Evolutionary conservation across 2,329 filamentous ascomycete species (phyloP).

Genomic region (Diplodia seriata): DNA sequence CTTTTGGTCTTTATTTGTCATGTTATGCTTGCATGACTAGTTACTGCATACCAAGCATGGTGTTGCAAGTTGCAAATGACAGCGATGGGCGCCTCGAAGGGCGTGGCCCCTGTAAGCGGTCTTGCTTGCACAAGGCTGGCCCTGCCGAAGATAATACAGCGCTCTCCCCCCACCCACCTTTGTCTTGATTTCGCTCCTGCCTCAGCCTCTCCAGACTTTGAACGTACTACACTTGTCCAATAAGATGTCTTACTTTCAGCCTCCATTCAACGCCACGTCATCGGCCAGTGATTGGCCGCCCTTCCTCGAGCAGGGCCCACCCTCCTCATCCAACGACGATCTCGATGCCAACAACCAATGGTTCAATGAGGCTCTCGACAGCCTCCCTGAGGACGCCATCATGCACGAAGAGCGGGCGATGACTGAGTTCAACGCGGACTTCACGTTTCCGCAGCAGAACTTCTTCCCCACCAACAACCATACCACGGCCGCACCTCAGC

Average conservation of each 20-base stretch:
- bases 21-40: neutral
- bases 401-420: no score
- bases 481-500: neutral
- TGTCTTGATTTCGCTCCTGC: neutral
- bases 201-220: no score
- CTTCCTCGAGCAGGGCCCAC: neutral
- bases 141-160: neutral
- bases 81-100: neutral
- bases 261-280: neutral
- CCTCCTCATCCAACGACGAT: neutral
- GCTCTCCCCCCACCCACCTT: neutral
- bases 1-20: neutral
- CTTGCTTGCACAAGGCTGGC: neutral
- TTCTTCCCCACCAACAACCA: neutral
- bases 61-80: neutral
- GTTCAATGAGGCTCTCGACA: neutral
- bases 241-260: neutral
- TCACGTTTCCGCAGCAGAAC: neutral
- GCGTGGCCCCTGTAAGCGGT: neutral
- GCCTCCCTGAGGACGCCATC: neutral
- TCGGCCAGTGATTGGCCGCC: neutral
- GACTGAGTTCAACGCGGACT: no score
- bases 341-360: neutral
- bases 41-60: neutral
- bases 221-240: neutral